A percentile compares a stretch with the other conserved stretches of the same genome.
phyloP scores from a whole-genome alignment of 768 basidiomycete species.

The Leucosporidium creatinivorum region DNA sequence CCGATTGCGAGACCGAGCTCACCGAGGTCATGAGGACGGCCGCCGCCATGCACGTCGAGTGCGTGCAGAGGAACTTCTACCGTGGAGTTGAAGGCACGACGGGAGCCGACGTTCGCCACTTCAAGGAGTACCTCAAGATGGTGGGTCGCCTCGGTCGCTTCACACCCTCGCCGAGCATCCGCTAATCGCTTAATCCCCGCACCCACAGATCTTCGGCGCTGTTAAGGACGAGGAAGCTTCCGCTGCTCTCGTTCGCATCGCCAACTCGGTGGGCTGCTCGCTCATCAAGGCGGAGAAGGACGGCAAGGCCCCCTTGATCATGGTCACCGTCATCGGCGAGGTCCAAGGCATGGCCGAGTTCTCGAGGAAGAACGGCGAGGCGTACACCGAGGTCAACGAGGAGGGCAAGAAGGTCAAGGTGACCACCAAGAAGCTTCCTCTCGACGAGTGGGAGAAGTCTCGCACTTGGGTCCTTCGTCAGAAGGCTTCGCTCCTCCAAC shows the following conservation, averaged over 20 bases:
- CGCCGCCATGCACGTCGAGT: constrained; percentile 52
- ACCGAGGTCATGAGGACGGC: constrained; percentile 59
- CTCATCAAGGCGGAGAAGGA: neutral
- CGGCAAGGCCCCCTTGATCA: constrained; percentile 8
- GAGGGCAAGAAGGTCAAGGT: constrained; percentile 52
- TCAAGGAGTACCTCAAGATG: constrained; percentile 5
- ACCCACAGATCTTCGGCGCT: constrained; percentile 35
- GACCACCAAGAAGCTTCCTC: neutral
- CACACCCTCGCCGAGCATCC: neutral
- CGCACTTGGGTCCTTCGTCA: constrained; percentile 4
- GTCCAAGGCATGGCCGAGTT: constrained; percentile 9
- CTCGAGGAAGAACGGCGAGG: constrained; percentile 46
- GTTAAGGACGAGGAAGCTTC: constrained; percentile 34
- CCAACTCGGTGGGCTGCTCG: constrained; percentile 34
- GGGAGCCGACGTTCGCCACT: neutral
- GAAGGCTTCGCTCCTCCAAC: constrained; percentile 29
- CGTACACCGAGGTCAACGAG: constrained; percentile 46
- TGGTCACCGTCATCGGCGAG: neutral
- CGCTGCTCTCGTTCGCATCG: constrained; percentile 29
- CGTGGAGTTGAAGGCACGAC: neutral
- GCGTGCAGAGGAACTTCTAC: neutral
- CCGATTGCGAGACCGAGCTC: constrained; percentile 69
- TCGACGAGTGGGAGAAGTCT: neutral
- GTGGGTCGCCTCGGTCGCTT: neutral
- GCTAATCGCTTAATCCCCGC: neutral